phyloP scores from a whole-genome alignment of 257 asterid genomes.

The Cinchona pubescens region DNA sequence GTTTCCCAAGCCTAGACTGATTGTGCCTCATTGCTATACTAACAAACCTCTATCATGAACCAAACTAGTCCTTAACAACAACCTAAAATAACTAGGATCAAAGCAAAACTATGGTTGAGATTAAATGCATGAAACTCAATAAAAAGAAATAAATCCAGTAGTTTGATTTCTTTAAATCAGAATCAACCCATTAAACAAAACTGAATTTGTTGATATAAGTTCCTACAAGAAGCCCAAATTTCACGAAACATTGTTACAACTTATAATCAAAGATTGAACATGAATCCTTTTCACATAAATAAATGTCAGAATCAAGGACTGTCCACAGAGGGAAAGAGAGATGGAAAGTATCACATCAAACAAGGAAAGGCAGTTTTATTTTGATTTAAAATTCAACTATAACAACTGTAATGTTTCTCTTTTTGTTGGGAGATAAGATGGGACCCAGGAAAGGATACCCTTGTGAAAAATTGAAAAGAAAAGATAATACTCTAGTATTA shows the following conservation, averaged over 20 bases:
- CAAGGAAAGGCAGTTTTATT: conserved; percentile 14
- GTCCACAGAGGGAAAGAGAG: not conserved
- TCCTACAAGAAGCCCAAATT: no score
- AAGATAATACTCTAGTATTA: no score
- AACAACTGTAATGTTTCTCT: no score
- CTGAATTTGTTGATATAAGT: no score
- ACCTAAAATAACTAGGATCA: conserved; percentile 6
- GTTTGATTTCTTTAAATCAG: not conserved
- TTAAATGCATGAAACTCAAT: no score
- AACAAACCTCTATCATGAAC: conserved; percentile 34
- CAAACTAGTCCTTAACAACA: conserved; percentile 31
- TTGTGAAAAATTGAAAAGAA: no score
- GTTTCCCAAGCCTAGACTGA: conserved; percentile 46
- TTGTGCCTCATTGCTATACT: conserved; percentile 52
- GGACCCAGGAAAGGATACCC: no score
- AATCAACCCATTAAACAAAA: not conserved
- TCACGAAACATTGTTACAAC: not conserved
- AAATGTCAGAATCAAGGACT: conserved; percentile 10
- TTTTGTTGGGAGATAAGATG: no score
- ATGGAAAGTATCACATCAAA: conserved; percentile 14
- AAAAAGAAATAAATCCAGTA: not conserved
- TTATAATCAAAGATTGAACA: conserved; percentile 13
- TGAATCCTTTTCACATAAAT: conserved; percentile 4
- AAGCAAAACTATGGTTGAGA: not conserved
- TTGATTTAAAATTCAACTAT: no score